These are phyloP conservation scores for Boletus pseudo-olivaceus DNA, from an alignment of 768 basidiomycete species.

Conservation along the genomic window DNA sequence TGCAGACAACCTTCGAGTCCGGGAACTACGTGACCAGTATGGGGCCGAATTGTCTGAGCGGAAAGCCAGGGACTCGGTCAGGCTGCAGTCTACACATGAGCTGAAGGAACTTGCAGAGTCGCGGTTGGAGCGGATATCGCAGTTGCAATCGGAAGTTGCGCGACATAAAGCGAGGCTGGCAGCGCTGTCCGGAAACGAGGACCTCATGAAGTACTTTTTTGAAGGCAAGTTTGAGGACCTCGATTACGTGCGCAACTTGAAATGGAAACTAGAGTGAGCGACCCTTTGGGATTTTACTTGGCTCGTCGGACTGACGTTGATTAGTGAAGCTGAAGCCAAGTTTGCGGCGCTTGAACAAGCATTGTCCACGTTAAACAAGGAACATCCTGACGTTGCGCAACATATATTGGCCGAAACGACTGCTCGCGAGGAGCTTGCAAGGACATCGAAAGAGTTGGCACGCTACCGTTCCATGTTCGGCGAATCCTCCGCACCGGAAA, in stretches of 20 bases:
- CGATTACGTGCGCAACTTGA: slow-evolving; percentile 51
- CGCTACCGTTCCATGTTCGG: slow-evolving; percentile 67
- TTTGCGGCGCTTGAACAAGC: slow-evolving; percentile 50
- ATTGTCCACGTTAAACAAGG: slow-evolving; percentile 41
- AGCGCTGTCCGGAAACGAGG: slow-evolving; percentile 64
- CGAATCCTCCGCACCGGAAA: slow-evolving; percentile 49
- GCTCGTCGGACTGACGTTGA: slow-evolving; percentile 13
- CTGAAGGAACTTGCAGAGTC: slow-evolving; percentile 62
- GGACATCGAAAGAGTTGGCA: slow-evolving; percentile 46
- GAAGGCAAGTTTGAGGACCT: slow-evolving; percentile 50
- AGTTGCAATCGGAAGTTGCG: slow-evolving; percentile 67
- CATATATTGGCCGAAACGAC: slow-evolving; percentile 50
- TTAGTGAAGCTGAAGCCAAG: slow-evolving; percentile 53
- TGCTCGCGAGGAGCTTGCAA: slow-evolving; percentile 46
- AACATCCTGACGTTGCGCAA: slow-evolving; percentile 51
- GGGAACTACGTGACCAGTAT: slow-evolving; percentile 69
- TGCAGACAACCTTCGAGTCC: slow-evolving; percentile 60
- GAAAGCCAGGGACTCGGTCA: slow-evolving; percentile 58
- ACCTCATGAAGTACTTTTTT: slow-evolving; percentile 69
- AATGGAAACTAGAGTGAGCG: slow-evolving; percentile 53
- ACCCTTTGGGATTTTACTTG: background rate
- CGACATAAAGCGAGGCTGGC: slow-evolving; percentile 77
- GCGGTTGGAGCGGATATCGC: slow-evolving; percentile 68
- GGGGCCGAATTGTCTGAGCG: slow-evolving; percentile 65
- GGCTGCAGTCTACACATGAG: slow-evolving; percentile 58